Percentiles rank a stretch among this genome's conserved stretches.
phyloP scores from a whole-genome alignment of 2,329 filamentous ascomycete genomes.

The Davidsoniella eucalypti region DNA sequence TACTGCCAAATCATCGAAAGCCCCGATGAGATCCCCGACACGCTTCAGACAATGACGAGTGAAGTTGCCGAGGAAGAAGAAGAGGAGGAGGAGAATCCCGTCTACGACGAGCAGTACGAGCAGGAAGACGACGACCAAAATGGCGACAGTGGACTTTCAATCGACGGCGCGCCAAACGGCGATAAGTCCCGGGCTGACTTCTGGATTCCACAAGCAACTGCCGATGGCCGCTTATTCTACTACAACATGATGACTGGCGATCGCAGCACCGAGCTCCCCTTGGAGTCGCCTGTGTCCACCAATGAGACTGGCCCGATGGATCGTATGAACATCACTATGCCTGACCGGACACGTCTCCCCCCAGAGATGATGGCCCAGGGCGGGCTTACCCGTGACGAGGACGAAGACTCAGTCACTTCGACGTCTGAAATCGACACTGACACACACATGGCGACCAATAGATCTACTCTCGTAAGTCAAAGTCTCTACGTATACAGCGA shows the following conservation, averaged over 20 bases:
- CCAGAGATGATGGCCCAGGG: slow-evolving; percentile 82
- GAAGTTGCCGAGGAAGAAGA: slow-evolving; percentile 6
- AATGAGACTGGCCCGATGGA: slow-evolving; percentile 77
- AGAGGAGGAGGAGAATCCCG: slow-evolving; percentile 44
- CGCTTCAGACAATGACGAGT: slow-evolving; percentile 18
- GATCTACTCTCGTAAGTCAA: no score
- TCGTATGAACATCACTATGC: slow-evolving; percentile 73
- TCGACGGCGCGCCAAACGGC: slow-evolving; percentile 45
- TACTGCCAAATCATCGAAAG: slow-evolving; percentile 80
- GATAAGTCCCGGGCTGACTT: slow-evolving; percentile 83
- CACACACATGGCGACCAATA: neutral
- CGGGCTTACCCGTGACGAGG: slow-evolving; percentile 57
- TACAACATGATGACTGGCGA: slow-evolving; percentile 97
- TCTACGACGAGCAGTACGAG: slow-evolving; percentile 51
- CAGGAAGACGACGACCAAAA: slow-evolving; percentile 49
- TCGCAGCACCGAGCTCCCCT: slow-evolving; percentile 81
- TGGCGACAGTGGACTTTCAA: slow-evolving; percentile 42
- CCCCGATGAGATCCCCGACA: slow-evolving; percentile 55
- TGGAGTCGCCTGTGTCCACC: slow-evolving; percentile 70
- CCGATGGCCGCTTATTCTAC: slow-evolving; percentile 86
- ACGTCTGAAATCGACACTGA: slow-evolving; percentile 13
- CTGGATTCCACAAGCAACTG: slow-evolving; percentile 95
- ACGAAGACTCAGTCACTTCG: slow-evolving; percentile 54
- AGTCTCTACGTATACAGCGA: neutral
- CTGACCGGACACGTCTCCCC: slow-evolving; percentile 77